Evolutionary conservation across 2,329 filamentous ascomycete genomes (phyloP).

Genomic region (Hymenoscyphus infarciens): DNA sequence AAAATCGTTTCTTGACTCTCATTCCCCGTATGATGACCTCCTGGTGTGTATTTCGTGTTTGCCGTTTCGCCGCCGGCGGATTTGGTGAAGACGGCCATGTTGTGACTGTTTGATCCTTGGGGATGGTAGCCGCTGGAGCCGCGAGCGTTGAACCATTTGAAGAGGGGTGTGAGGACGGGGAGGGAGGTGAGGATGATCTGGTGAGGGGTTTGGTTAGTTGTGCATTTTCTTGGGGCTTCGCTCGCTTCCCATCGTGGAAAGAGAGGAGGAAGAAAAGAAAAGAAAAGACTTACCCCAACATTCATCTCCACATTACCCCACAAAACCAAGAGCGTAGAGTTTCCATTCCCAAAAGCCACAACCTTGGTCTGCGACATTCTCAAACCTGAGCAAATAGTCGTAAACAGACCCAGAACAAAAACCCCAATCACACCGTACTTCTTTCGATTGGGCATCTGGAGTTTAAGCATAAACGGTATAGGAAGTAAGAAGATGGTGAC

Average conservation of each 20-base stretch:
- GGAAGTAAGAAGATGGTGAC: conserved; percentile 19
- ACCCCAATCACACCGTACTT: conserved; percentile 20
- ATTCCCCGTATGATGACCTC: not conserved
- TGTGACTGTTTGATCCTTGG: not conserved
- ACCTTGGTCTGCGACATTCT: conserved; percentile 9
- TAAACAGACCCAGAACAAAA: conserved; percentile 19
- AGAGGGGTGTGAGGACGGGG: conserved; percentile 19
- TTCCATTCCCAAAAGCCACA: conserved; percentile 34
- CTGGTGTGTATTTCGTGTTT: not conserved
- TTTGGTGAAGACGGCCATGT: not conserved
- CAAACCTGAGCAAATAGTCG: conserved; percentile 12
- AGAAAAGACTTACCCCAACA: conserved; percentile 44
- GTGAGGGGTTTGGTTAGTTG: not conserved
- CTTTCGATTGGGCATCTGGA: conserved; percentile 18
- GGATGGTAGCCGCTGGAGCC: not conserved
- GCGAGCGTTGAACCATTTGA: conserved; percentile 3
- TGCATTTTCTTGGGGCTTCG: not conserved
- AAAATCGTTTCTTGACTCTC: not conserved
- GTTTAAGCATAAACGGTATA: conserved; percentile 16
- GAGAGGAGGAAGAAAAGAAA: not conserved
- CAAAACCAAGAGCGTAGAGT: conserved; percentile 51
- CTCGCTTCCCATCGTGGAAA: too few relatives aligned
- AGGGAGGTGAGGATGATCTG: conserved; percentile 22
- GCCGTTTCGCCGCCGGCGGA: not conserved
- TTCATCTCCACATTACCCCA: conserved; percentile 58